These are phyloP conservation scores for Phylloporus gajari DNA, from an alignment of 1,284 basidiomycete genomes.

Conservation along the genomic window DNA sequence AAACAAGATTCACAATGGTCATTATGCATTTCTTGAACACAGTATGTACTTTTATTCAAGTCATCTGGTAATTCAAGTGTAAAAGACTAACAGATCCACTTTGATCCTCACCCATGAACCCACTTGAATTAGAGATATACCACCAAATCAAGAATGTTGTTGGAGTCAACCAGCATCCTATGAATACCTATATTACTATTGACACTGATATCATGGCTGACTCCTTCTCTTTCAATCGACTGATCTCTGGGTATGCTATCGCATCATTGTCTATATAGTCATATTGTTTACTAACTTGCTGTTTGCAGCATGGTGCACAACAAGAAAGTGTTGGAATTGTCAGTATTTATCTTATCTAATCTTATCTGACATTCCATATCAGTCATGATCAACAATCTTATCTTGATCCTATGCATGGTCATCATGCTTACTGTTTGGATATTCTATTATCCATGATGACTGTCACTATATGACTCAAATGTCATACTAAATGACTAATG, in stretches of 20 bases:
- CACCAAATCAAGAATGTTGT: slow-evolving; percentile 99
- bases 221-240: slow-evolving; percentile 84
- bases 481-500: too few species aligned
- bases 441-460: too few species aligned
- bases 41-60: slow-evolving; percentile 51
- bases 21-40: slow-evolving; percentile 99
- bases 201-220: slow-evolving; percentile 98
- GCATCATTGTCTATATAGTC: neutral
- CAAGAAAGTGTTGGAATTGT: slow-evolving; percentile 92
- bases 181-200: slow-evolving; percentile 94
- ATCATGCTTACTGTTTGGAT: too few species aligned
- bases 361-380: too few species aligned
- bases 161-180: slow-evolving; percentile 98
- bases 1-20: slow-evolving; percentile 97
- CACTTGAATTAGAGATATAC: slow-evolving; percentile 96
- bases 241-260: slow-evolving; percentile 85
- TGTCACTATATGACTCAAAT: too few species aligned
- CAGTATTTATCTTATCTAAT: too few species aligned
- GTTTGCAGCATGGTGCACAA: slow-evolving; percentile 83
- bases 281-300: neutral
- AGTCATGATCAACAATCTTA: too few species aligned
- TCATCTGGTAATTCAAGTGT: neutral
- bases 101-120: slow-evolving; percentile 95
- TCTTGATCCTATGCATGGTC: too few species aligned
- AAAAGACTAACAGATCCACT: slow-evolving; percentile 79